Evolutionary conservation across 805 yeast genomes (phyloP), one percentile per base, ranked within the genome.

Genomic region (Kodamaea nitidulidarum): DNA sequence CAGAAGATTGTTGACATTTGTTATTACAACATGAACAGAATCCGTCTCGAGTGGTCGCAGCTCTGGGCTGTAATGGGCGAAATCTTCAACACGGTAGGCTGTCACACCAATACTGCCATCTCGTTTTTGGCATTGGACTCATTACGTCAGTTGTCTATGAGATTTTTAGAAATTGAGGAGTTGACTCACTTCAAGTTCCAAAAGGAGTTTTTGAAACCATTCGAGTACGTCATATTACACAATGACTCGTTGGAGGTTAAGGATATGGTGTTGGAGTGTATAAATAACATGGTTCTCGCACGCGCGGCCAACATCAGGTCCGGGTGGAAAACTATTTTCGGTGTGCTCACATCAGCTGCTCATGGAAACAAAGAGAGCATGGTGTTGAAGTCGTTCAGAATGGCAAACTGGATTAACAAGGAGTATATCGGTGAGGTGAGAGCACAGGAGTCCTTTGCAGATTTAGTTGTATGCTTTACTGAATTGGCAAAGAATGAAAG

Each of bases 1-100:
- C 98, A 88, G 56, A 93, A 93, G 57, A 85, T 93, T 73, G 95
- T 93, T 38, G 98, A 95, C 62, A 95, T 93, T 31, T 91, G 97
- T 63, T 91, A 93, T 61, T 93, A 95, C 68, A 95, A 95, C 59
- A 93, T 93, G 97, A 80, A 80, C 36, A 84, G 98, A 68, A 90
- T 93, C 51, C 79, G 96, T 60, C 81, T 93, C 45, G 96, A 95
- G 63, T 93, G 98, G 97, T 79, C 95, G 4, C 91, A 87, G 39
- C 71, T 93, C 43, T 93, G 99, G 99, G 77, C 84, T 11, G 84
- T 86, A 7, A 85, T 93, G 85, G 96, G 95, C 11, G 85, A 77
- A 42, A 85, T 86, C 31, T 93, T 93, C 65, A 86, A 87, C 48
- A 76, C 71, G 35, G 90, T 88, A 47, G 95, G 95, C 2, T 81